Evolutionary conservation across 2,329 filamentous ascomycete species (phyloP), one percentile per base, ranked within the genome.

Genomic region (Leptographium flavum): DNA sequence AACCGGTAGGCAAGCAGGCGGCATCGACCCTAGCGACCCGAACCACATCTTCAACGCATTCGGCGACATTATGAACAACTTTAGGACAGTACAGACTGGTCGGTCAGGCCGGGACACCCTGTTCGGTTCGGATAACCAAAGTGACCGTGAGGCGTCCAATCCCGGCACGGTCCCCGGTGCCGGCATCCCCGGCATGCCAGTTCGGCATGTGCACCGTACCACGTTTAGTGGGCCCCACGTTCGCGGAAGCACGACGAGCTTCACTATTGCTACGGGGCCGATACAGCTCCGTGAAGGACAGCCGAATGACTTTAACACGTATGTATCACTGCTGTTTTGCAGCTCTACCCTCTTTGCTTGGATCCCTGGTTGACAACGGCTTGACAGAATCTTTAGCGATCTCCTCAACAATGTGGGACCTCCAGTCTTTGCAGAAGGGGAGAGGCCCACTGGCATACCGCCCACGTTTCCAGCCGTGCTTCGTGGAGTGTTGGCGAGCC

Each of bases 401-500:
- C 56, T 74, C 9, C 53, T 76, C 44, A 61, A 62, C 37, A 52
- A 53, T 28, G 42, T 56, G 1, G 50, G 49, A 56, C 45, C 54
- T 44, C 51, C 59, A 47, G 35, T 47, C 57, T 45, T 52, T 58
- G 45, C 52, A 39, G 52, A 54, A 15, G 45, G 56, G 46, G 38
- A 47, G 14, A 50, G 51, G 27, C 52, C 50, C 5, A 50, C 53
- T 23, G 52, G 41, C 22, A 21, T 42, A 3, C 39, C 54, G 47
- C 42, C 54, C 43, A 58, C 59, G 15, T 54, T 71, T 17, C 56
- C 57, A 14, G 53, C 57, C 15, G 64, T 65, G 28, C 57, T 79
- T 5, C 68, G 70, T 30, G 68, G 73, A n/a, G 62, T 81, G 5
- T 60, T 81, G 17, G 64, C 63, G 8, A 58, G 60, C 31, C 53